Evolutionary conservation across 1,284 basidiomycete genomes (phyloP).

Genomic region (Heterobasidion occidentale): DNA sequence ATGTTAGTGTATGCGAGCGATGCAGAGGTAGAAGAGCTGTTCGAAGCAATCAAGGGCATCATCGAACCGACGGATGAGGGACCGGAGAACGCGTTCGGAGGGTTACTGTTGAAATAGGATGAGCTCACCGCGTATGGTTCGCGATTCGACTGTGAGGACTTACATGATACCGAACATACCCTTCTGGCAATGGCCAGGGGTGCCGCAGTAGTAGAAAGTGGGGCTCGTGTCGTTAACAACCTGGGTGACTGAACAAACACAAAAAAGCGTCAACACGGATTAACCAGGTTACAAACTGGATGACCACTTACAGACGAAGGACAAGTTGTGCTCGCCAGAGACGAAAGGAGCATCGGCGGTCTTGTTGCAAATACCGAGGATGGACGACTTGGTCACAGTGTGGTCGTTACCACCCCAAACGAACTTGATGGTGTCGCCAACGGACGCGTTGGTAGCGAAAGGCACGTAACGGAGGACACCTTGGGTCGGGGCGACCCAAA

Average conservation of each 20-base stretch:
- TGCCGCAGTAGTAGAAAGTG: conserved; percentile 66
- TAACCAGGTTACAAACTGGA: conserved; percentile 14
- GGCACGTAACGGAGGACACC: conserved; percentile 70
- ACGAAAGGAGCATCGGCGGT: conserved; percentile 48
- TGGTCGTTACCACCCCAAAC: conserved; percentile 69
- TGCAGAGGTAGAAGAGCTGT: conserved; percentile 45
- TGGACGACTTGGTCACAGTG: conserved; percentile 69
- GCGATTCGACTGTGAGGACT: conserved; percentile 17
- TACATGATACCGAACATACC: conserved; percentile 74
- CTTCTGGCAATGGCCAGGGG: conserved; percentile 60
- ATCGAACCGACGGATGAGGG: conserved; percentile 40
- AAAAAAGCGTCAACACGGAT: background rate
- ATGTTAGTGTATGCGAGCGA: conserved; percentile 44
- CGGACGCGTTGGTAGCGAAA: conserved; percentile 63
- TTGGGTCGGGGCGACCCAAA: conserved; percentile 68
- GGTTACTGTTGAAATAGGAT: conserved; percentile 32
- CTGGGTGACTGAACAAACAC: conserved; percentile 41
- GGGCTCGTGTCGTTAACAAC: conserved; percentile 65
- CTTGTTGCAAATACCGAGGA: conserved; percentile 64
- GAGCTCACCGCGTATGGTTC: conserved; percentile 4
- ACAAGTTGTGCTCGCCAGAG: conserved; percentile 54
- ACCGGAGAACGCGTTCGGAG: conserved; percentile 36
- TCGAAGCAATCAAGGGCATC: conserved; percentile 40
- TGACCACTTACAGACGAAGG: conserved; percentile 32
- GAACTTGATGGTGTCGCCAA: conserved; percentile 69